Evolutionary conservation across 352 stramenopile species (phyloP).

Genomic region (Globisporangium iwayamae): DNA sequence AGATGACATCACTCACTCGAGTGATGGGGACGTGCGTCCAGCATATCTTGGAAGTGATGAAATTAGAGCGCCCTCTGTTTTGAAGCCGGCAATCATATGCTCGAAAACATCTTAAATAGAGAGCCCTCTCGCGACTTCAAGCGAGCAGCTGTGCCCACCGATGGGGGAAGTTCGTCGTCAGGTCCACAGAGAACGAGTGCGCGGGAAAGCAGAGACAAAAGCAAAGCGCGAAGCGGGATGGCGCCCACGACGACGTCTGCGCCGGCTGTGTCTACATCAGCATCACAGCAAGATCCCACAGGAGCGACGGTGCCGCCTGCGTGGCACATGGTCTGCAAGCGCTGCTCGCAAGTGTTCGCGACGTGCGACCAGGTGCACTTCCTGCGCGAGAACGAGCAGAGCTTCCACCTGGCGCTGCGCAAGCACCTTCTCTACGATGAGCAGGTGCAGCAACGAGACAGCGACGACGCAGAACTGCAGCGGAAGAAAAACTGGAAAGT

Average conservation of each 20-base stretch:
- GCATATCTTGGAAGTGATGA: background rate
- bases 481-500: constrained; percentile 28
- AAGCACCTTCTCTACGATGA: constrained; percentile 17
- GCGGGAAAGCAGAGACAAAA: background rate
- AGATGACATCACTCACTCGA: background rate
- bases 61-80: background rate
- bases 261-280: background rate
- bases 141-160: background rate
- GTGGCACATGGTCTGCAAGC: constrained; percentile 16
- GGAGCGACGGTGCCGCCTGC: background rate
- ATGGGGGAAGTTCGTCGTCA: too few species aligned
- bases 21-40: background rate
- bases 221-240: background rate
- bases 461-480: background rate
- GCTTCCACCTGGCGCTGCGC: constrained; percentile 14
- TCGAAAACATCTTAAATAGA: background rate
- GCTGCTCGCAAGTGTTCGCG: constrained; percentile 13
- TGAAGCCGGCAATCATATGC: background rate
- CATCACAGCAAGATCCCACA: background rate
- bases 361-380: constrained; percentile 15
- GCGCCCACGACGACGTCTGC: background rate
- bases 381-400: constrained; percentile 18
- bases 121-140: background rate
- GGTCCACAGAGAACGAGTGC: background rate
- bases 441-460: background rate